Evolutionary conservation across 1,284 basidiomycete species (phyloP), one percentile per base, ranked within the genome.

Genomic region (Boletus semigastroideus): DNA sequence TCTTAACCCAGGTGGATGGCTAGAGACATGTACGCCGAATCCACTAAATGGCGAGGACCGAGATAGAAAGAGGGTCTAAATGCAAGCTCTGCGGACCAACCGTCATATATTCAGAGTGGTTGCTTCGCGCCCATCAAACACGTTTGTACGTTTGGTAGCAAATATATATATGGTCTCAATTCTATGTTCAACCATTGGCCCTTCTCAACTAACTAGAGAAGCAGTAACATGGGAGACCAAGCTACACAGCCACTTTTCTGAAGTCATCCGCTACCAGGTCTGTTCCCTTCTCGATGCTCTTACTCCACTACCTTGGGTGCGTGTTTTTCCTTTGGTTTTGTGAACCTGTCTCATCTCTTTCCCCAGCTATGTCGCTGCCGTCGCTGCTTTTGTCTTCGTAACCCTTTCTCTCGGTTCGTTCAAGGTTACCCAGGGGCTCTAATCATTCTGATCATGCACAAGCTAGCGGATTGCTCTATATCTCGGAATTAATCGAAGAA

Each of bases 401-500:
- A 91, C 88, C 2, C 76, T 93, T 41, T 90, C 87, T 20, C 74
- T 93, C 51, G 90, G 90, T 89, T 49, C 52, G 78, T 61, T 45
- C 36, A 40, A 0, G 8, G 30, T 37, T 36, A 49, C 31, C 43
- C 38, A 30, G 43, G 25, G 1, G 7, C 28, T 22, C 40, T 11
- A 47, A 31, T 51, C 28, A 12, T 47, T 53, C 53, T 64, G 51
- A 66, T 43, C 55, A 16, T 47, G 50, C 46, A 36, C 19, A 53
- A 95, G 94, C 94, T 46, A 95, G 91, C 68, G 94, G 94, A 10
- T 76, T 98, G 45, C 74, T 98, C 53, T 95, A 94, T 79, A 76
- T 97, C 28, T 94, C 94, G 3, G 94, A 98, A 70, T 72, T 97
- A 43, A 96, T 97, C 58, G 94, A 98, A 69, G 94, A 98, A 68